Evolutionary conservation across 179 eudicot species (phyloP).

Genomic region (Spinacia oleracea): DNA sequence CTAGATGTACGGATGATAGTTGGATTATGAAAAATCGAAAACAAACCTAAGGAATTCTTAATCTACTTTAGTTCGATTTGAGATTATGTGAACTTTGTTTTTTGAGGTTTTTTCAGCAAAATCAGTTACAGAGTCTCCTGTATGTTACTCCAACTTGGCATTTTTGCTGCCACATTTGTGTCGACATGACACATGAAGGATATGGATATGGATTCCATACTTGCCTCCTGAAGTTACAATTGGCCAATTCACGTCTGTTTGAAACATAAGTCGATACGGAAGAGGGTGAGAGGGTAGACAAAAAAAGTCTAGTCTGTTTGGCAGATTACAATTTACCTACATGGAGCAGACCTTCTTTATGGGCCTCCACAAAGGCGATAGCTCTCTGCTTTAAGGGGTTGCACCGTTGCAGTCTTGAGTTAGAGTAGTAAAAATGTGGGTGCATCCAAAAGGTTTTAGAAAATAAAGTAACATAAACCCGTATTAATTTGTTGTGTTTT

Average conservation of each 20-base stretch:
- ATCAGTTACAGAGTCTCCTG: neutral
- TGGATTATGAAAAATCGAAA: neutral
- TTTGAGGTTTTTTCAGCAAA: neutral
- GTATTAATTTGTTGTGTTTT: neutral
- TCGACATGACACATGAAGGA: neutral
- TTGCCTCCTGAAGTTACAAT: neutral
- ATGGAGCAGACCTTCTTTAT: neutral
- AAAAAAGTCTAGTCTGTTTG: neutral
- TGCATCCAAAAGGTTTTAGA: neutral
- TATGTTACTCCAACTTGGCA: neutral
- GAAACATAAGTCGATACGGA: neutral
- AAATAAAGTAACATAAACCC: neutral
- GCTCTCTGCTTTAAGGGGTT: too few relatives aligned
- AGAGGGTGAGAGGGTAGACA: neutral
- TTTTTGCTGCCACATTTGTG: neutral
- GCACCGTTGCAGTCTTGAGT: too few relatives aligned
- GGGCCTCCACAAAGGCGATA: neutral
- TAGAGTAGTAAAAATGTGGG: too few relatives aligned
- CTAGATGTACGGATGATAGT: neutral
- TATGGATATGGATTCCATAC: neutral
- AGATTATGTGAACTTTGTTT: neutral
- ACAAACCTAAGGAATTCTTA: neutral
- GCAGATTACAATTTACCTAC: neutral
- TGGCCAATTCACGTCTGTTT: neutral
- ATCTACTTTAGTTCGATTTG: neutral